phyloP scores from a whole-genome alignment of 1,284 basidiomycete genomes.

The Apiotrichum gracile region DNA sequence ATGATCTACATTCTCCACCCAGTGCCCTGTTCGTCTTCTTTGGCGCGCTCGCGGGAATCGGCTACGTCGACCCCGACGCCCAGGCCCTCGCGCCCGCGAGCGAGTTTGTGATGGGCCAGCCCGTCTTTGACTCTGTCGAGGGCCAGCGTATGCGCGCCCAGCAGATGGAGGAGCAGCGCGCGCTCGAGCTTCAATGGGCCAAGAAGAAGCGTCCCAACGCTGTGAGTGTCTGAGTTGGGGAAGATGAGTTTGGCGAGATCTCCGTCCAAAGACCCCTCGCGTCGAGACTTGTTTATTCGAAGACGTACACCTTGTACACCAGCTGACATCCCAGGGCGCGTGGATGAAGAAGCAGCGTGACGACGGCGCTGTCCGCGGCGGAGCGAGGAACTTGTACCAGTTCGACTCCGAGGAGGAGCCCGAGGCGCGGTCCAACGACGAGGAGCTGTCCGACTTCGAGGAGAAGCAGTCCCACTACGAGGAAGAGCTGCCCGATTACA shows the following conservation, averaged over 20 bases:
- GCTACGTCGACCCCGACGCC: constrained; percentile 36
- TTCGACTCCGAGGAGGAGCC: neutral
- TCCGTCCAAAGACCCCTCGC: no score
- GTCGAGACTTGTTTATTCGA: no score
- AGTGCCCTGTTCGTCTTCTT: constrained; percentile 46
- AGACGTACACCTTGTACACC: no score
- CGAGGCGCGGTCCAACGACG: neutral
- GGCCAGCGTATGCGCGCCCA: constrained; percentile 20
- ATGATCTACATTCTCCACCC: no score
- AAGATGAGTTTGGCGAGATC: neutral
- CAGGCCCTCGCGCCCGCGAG: constrained; percentile 1
- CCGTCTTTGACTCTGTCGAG: constrained; percentile 29
- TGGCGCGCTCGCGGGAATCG: constrained; percentile 42
- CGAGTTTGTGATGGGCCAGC: constrained; percentile 29
- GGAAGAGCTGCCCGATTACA: no score
- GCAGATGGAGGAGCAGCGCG: constrained; percentile 32
- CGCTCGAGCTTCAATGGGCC: constrained; percentile 38
- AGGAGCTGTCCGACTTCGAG: neutral
- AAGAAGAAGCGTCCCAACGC: constrained; percentile 44
- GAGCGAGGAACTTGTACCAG: no score
- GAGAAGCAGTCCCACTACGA: neutral
- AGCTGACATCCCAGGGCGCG: constrained; percentile 29
- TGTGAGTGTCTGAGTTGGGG: no score
- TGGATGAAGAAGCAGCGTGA: constrained; percentile 43
- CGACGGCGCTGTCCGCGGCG: constrained; percentile 27